phyloP scores from a whole-genome alignment of 2,329 filamentous ascomycete genomes.

The Kalaharituber pfeilii region DNA sequence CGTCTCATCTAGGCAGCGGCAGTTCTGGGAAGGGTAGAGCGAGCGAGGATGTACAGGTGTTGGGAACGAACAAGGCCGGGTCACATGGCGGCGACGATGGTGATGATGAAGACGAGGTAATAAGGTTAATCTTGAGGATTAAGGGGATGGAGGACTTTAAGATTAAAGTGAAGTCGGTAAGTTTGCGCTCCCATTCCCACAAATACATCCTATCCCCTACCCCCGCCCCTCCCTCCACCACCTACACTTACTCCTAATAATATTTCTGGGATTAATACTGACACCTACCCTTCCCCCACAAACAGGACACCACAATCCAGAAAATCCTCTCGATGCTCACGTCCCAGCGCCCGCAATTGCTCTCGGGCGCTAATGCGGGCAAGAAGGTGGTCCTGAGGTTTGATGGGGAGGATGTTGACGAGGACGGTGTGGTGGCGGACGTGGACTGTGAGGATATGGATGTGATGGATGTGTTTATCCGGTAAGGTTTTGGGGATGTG shows the following conservation, averaged over 20 bases:
- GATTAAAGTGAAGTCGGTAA: slow-evolving; percentile 32
- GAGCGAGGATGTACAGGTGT: too few relatives aligned
- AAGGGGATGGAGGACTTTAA: slow-evolving; percentile 35
- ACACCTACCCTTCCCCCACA: slow-evolving; percentile 12
- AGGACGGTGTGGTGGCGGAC: slow-evolving; percentile 42
- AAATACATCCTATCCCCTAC: not conserved
- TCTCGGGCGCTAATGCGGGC: slow-evolving; percentile 35
- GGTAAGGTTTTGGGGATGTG: slow-evolving; percentile 24
- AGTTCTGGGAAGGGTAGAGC: not conserved
- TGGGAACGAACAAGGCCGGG: too few relatives aligned
- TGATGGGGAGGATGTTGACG: slow-evolving; percentile 55
- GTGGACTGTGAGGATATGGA: slow-evolving; percentile 61
- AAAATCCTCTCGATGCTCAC: slow-evolving; percentile 47
- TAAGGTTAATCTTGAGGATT: slow-evolving; percentile 39
- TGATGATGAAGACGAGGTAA: slow-evolving; percentile 4
- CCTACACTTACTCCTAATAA: slow-evolving; percentile 11
- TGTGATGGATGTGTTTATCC: slow-evolving; percentile 54
- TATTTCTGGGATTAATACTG: not conserved
- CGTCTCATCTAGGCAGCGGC: not conserved
- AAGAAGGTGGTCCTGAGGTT: slow-evolving; percentile 47
- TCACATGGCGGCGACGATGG: not conserved
- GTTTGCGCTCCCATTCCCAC: not conserved
- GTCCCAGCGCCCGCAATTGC: too few relatives aligned
- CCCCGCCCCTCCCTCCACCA: not conserved
- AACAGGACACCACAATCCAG: slow-evolving; percentile 40